Percentiles rank a stretch among this genome's conserved stretches.
Conservation (phyloP, 148 eudicot species). For the Hydrangea macrophylla region DNA sequence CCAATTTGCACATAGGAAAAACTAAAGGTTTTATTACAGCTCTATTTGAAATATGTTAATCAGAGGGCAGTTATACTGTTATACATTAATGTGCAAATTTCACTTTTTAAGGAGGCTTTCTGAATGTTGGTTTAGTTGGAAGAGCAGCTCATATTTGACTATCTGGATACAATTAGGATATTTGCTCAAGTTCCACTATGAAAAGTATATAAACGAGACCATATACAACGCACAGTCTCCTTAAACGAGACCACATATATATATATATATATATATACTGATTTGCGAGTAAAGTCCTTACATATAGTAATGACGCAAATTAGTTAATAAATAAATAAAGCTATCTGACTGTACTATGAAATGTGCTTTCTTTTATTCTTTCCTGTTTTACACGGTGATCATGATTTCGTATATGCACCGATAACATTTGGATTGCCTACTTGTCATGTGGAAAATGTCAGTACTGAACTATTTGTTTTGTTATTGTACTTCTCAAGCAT, state of each 20-base stretch:
- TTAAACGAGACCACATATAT: no score
- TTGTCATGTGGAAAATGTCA: not conserved
- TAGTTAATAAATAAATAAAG: no score
- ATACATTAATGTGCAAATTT: not conserved
- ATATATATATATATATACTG: no score
- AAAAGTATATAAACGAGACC: no score
- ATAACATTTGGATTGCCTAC: not conserved
- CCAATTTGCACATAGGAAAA: not conserved
- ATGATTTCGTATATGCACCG: not conserved
- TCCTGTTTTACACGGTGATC: no score
- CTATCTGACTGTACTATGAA: not conserved
- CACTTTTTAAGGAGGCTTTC: not conserved
- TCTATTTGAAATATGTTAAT: no score
- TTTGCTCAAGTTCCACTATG: no score
- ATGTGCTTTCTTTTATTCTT: not conserved
- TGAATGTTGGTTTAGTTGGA: not conserved
- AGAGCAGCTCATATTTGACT: not conserved
- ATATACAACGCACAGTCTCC: no score
- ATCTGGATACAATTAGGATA: not conserved
- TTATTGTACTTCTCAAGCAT: not conserved
- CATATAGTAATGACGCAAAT: no score
- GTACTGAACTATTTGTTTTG: conserved; percentile 8
- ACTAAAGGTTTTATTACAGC: not conserved
- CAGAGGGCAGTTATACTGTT: not conserved
- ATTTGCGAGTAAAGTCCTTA: no score